Evolutionary conservation across 176 grass and related monocot species (phyloP), one percentile per base, ranked within the genome.

Genomic region (Rhipidocladum racemiflorum): DNA sequence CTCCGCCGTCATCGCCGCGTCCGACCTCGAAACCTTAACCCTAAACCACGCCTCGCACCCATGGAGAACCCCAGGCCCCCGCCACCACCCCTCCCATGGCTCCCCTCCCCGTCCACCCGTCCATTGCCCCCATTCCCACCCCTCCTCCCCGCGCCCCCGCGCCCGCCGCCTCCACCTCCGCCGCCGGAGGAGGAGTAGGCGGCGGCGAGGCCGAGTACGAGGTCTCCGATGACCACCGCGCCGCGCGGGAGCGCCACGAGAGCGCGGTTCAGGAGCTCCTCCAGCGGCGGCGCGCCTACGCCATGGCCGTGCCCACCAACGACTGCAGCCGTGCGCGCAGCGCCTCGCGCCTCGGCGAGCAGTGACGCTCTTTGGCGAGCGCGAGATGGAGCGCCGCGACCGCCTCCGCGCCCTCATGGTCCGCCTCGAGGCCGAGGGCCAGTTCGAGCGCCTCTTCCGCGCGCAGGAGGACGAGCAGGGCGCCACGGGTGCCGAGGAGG

Each of bases 221-320:
- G 61, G 42, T 97, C 65, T 97, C 88, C 13, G 90, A 93, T 6
- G 90, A 91, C 48, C 82, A 87, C 76, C 83, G 88, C 25, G 83
- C 88, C 36, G 88, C 86, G 30, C 81, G 89, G 55, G 88, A 97
- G 77, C 88, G 90, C 36, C 93, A 97, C 76, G 86, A 97, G 76
- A 89, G 90, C 62, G 90, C 84, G 50, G 87, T 92, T 50, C 90
- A 92, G 83, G 93, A 97, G 71, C 85, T 92, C 27, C 83, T 97
- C 36, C 88, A 92, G 85, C 89, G 91, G 62, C 88, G 88, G 38
- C 80, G 88, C 29, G 90, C 88, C 53, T 96, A 90, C 44, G 90
- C 93, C 76, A 92, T 96, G 88, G 88, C 90, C 10, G 93, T 96
- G 65, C 93, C 92, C 69, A 94, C 95, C 78, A 97, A 92, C 16